Percentiles rank a stretch among this genome's conserved stretches.
These are phyloP conservation scores for Proteromonas lacertae DNA, from an alignment of 352 stramenopile species.

Conservation along the genomic window DNA sequence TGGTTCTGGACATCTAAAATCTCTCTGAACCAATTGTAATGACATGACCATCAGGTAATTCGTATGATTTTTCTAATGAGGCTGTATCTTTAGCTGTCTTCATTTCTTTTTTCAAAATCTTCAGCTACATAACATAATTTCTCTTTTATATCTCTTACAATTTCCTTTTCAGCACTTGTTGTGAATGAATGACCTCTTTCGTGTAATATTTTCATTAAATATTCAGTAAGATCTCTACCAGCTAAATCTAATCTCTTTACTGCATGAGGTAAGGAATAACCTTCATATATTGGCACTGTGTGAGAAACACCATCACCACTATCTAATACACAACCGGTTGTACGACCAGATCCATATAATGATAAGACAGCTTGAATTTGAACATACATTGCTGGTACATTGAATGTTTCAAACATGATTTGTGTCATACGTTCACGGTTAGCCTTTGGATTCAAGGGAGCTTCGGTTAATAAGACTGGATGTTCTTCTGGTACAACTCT, in stretches of 20 bases:
- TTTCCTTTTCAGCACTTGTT: constrained; percentile 64
- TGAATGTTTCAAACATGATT: constrained; percentile 98
- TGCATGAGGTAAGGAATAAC: constrained; percentile 51
- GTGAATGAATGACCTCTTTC: constrained; percentile 67
- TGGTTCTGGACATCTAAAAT: constrained; percentile 64
- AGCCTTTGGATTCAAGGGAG: constrained; percentile 43
- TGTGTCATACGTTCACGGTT: constrained; percentile 65
- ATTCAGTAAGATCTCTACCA: constrained; percentile 51
- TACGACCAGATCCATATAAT: constrained; percentile 47
- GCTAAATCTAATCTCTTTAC: constrained; percentile 53
- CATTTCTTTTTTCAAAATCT: constrained; percentile 58
- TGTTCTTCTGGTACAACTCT: constrained; percentile 70
- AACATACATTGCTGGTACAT: constrained; percentile 84
- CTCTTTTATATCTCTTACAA: constrained; percentile 88
- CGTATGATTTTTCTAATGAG: constrained; percentile 66
- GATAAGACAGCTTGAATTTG: constrained; percentile 57
- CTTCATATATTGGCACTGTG: constrained; percentile 74
- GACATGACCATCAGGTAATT: constrained; percentile 77
- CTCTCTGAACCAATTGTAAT: constrained; percentile 79
- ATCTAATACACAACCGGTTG: constrained; percentile 45
- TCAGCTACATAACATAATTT: constrained; percentile 69
- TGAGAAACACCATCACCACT: constrained; percentile 51
- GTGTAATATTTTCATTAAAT: constrained; percentile 78
- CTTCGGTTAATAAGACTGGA: constrained; percentile 61
- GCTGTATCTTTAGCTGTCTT: constrained; percentile 48